Evolutionary conservation across 176 grass and related monocot species (phyloP).

Genomic region (Oryza coarctata): DNA sequence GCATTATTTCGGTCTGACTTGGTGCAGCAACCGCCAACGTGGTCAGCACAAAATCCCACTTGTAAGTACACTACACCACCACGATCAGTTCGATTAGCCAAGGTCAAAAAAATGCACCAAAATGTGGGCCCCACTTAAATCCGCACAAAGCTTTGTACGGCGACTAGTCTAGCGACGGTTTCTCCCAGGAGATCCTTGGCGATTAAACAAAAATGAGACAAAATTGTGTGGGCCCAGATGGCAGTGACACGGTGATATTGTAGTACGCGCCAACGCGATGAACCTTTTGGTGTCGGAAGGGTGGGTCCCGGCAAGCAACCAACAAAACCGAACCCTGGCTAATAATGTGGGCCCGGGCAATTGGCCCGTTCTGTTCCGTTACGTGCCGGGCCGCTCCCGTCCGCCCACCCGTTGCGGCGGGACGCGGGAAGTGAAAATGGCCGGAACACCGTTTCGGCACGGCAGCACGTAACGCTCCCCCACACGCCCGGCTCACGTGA

Average conservation of each 20-base stretch:
- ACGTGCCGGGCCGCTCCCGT: background rate
- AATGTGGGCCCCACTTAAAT: background rate
- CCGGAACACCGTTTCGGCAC: conserved; percentile 8
- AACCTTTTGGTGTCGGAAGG: background rate
- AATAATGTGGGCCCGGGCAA: background rate
- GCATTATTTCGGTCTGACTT: background rate
- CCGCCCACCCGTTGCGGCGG: conserved; percentile 29
- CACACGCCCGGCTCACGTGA: conserved; percentile 37
- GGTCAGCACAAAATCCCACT: conserved; percentile 2
- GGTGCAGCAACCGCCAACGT: background rate
- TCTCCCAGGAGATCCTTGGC: background rate
- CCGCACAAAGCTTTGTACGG: background rate
- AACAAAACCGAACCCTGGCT: background rate
- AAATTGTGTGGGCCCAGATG: background rate
- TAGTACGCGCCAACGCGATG: background rate
- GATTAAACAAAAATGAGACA: background rate
- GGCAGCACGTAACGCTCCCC: conserved; percentile 36
- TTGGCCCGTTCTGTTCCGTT: background rate
- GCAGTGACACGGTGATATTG: background rate
- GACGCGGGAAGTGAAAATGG: conserved; percentile 17
- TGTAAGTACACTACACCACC: background rate
- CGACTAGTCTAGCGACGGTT: background rate
- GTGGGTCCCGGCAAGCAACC: background rate
- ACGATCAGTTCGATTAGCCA: conserved; percentile 1
- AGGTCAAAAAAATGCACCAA: background rate